Evolutionary conservation across 306 rosid genomes (phyloP), one percentile per base, ranked within the genome.

Genomic region (Cicer yamashitae): DNA sequence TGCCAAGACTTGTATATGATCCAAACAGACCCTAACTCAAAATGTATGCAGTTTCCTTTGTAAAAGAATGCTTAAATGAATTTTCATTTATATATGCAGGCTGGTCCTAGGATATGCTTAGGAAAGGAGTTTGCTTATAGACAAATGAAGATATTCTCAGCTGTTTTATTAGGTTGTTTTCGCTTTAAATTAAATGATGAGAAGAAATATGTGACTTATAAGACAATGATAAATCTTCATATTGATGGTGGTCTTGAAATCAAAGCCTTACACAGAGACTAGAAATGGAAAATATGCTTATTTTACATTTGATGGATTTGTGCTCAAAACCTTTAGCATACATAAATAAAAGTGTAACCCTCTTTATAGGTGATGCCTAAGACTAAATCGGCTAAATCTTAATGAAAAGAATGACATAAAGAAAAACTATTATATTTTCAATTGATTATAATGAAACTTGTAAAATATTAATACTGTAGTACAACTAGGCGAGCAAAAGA

Each of bases 121-220:
- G 98, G 97, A 45, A 94, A 83, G 71, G 97, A 91, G 82, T 94
- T 94, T 82, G 96, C 98, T 66, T 90, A 88, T 51, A 87, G 94
- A 78, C 96, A 94, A 71, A 84, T 94, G 91, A 91, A 94, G 86
- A 94, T 91, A 82, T 79, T 94, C 54, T 70, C 86, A 34, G 91
- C 97, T 38, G 77, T 85, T 30, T 63, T 91, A 67, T 45, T 93
- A 34, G 75, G 91, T 8, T 80, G 82, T 79, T 91, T 89, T 58
- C 67, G 38, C 39, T 91, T 93, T 83, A 84, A 78, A 77, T 58
- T 89, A 90, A 87, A 83, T 41, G 89, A 89, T 71, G 87, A 88
- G 60, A 74, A 66, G 22, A 87, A 77, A 82, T 43, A 63, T 70
- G 93, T 87, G 15, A 86, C 84, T n/a, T 94, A 94, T 82, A 82